These are phyloP conservation scores for Claviceps paspali DNA, from an alignment of 2,329 filamentous ascomycete species.

Conservation along the genomic window DNA sequence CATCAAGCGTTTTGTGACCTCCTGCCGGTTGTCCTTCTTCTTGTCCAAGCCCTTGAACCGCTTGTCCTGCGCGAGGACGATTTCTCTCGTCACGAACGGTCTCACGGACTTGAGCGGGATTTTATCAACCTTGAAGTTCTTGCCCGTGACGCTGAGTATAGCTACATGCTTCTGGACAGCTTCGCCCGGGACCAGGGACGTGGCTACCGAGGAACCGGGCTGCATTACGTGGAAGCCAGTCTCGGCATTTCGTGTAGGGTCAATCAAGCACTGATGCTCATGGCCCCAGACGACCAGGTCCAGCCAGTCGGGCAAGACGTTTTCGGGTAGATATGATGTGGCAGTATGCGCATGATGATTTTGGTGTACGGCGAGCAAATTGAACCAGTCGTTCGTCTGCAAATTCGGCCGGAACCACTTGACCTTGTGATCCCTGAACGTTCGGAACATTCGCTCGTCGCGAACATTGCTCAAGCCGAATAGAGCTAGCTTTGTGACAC, in stretches of 20 bases:
- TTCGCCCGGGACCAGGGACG: conserved; percentile 79
- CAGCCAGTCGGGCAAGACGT: conserved; percentile 79
- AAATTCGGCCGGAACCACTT: conserved; percentile 77
- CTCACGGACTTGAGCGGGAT: conserved; percentile 77
- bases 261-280: conserved; percentile 89
- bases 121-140: conserved; percentile 64
- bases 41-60: conserved; percentile 65
- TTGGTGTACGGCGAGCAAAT: conserved; percentile 86
- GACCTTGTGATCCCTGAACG: conserved; percentile 83
- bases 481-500: conserved; percentile 76
- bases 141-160: conserved; percentile 70
- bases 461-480: conserved; percentile 94
- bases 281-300: conserved; percentile 94
- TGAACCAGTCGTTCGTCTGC: conserved; percentile 85
- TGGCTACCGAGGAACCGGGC: conserved; percentile 89
- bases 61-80: conserved; percentile 60
- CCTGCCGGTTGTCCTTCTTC: conserved; percentile 67
- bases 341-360: conserved; percentile 88
- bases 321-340: conserved; percentile 88
- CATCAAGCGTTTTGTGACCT: conserved; percentile 65
- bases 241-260: conserved; percentile 68
- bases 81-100: conserved; percentile 77
- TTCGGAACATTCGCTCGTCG: conserved; percentile 86
- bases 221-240: conserved; percentile 94
- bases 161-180: conserved; percentile 83